Evolutionary conservation across 345 rosid genomes (phyloP), one percentile per base, ranked within the genome.

Genomic region (Microcos paniculata): DNA sequence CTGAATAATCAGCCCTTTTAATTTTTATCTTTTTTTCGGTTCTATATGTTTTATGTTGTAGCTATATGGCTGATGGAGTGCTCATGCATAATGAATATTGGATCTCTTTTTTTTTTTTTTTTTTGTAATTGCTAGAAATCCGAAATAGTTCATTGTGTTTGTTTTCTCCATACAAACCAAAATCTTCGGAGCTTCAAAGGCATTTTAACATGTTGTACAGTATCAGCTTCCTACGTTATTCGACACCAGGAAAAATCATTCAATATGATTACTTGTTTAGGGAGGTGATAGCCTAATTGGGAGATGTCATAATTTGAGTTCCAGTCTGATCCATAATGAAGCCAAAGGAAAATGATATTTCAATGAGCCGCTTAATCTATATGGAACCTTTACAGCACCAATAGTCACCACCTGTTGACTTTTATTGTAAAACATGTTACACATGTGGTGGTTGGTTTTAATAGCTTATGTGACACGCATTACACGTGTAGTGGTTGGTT

Each of bases 161-260:
- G 23, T 68, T 8, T 26, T 28, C 15, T 48, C 72, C 72, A 46
- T 38, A 68, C 40, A 48, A 48, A 48, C 38, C 38, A 46, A 24
- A 24, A 28, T 69, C 42, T 68, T 9, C 16, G 16, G 42, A 48
- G 16, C 56, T 42, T 21, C 40, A 16, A 48, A 68, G 40, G 26
- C 56, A 46, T 68, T 68, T 68, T 16, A 55, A 9, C 56, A 48
- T 46, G 57, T 68, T 68, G 72, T 68, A 28, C 8, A 23, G 28
- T 46, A 46, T 48, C 30, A 68, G 57, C 9, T 18, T 23, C 40
- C 2, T 0, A 28, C 28, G 18, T 68, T 28, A 46, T 35, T 45
- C n/a, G 26, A 48, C 16, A 7, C 45, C 45, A 42, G 8, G 45
- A 42, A 6, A 8, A 6, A 42, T 42, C 45, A 8, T 18, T 4